Conservation (phyloP, 139 green algal species). For the Haematococcus sp. region DNA sequence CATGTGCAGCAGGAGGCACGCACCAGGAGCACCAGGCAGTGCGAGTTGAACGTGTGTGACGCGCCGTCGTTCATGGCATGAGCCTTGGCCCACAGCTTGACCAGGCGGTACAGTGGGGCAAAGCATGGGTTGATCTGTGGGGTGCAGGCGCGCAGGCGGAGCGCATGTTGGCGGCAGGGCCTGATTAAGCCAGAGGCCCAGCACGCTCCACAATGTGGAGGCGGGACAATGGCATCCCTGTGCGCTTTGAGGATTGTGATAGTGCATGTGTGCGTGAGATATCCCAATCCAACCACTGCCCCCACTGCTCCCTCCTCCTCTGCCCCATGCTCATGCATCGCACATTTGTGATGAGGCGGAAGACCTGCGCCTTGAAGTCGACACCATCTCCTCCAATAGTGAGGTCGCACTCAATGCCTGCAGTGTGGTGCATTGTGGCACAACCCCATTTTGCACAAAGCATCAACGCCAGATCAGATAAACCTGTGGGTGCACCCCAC, state of each 20-base stretch:
- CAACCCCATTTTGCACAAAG: no score
- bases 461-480: no score
- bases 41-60: constrained; percentile 77
- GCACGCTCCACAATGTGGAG: no score
- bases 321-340: neutral
- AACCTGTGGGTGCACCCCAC: no score
- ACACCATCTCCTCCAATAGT: constrained; percentile 35
- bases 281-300: no score
- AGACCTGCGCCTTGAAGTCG: constrained; percentile 46
- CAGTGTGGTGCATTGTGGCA: neutral
- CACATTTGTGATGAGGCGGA: constrained; percentile 20
- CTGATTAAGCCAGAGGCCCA: neutral
- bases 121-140: constrained; percentile 30
- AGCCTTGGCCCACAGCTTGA: constrained; percentile 77
- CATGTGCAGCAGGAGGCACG: no score
- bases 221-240: no score
- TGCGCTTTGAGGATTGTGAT: no score
- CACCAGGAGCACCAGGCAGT: constrained; percentile 69
- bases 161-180: neutral
- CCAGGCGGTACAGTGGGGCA: constrained; percentile 21
- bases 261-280: no score
- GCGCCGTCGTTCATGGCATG: constrained; percentile 72
- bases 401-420: constrained; percentile 55
- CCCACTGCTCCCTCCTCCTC: no score
- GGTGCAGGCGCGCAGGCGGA: neutral